Evolutionary conservation across 1,284 basidiomycete genomes (phyloP), one percentile per base, ranked within the genome.

Genomic region (Wolfiporia cocos): DNA sequence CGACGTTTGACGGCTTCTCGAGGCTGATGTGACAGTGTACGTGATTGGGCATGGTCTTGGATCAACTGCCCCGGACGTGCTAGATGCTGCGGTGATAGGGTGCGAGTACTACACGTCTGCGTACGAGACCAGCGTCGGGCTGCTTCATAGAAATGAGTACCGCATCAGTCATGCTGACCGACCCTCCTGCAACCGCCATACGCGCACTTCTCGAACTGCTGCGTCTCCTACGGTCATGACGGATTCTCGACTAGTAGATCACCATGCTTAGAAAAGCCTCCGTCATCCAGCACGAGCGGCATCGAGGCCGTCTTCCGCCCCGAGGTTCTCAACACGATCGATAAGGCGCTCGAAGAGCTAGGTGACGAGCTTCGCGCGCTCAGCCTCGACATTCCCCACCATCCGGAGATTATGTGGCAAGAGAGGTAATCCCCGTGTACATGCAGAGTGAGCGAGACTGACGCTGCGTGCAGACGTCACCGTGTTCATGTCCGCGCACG

Each of bases 341-440:
- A 81, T 42, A 57, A 61, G 15, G 71, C 67, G 37, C 69, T 88
- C 32, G 71, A 77, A 41, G 65, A 58, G 11, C 61, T 81, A n/a
- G 69, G 75, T 42, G 58, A 58, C 0, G 74, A 78, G 41, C 63
- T 88, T 43, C 66, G 80, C 37, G 59, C 59, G 34, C 62, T 88
- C 18, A 87, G 80, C 55, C 59, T 86, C 21, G 76, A 82, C 53
- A 86, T 89, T 18, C 83, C 83, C 52, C 55, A 52, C 19, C 57
- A 61, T 41, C 62, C 59, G 1, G 58, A 62, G 42, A 28, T 58
- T 17, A 46, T 43, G 37, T 61, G 54, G 37, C 54, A 61, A 32
- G 60, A 61, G 43, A 52, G 54, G 58, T 58, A 19, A 7, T 20
- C 19, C 15, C 18, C 15, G 4, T 12, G 5, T 9, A 2, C n/a